These are phyloP conservation scores for Neurospora sp. DNA, from an alignment of 495 filamentous ascomycete species.

Conservation along the genomic window DNA sequence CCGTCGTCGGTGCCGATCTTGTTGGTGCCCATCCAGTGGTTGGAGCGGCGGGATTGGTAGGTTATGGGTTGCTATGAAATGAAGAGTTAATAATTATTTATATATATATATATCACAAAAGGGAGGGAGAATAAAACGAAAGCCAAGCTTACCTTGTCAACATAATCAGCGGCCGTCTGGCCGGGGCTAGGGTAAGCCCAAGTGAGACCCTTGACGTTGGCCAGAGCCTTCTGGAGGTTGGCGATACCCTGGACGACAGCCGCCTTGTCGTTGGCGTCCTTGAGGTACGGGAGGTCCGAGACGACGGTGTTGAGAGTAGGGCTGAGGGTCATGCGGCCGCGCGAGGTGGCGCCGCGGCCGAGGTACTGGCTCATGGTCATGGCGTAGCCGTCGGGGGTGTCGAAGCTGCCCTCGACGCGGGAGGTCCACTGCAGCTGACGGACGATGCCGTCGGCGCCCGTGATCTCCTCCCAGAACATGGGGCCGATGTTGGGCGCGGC, in stretches of 20 bases:
- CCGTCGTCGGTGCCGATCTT: slow-evolving; percentile 63
- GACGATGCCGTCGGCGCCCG: slow-evolving; percentile 50
- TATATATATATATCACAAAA: too few species aligned
- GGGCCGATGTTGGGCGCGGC: slow-evolving; percentile 59
- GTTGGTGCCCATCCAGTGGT: slow-evolving; percentile 57
- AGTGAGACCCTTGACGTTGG: slow-evolving; percentile 41
- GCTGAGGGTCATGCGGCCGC: slow-evolving; percentile 55
- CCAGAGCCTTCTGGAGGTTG: slow-evolving; percentile 46
- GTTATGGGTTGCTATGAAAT: not conserved
- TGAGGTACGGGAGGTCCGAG: slow-evolving; percentile 44
- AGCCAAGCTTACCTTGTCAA: slow-evolving; percentile 25
- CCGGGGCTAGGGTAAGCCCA: slow-evolving; percentile 42
- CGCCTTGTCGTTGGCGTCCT: slow-evolving; percentile 39
- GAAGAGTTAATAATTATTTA: too few species aligned
- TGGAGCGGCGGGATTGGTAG: slow-evolving; percentile 47
- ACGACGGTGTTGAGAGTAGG: slow-evolving; percentile 44
- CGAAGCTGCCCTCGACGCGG: slow-evolving; percentile 45
- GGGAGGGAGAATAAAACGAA: too few species aligned
- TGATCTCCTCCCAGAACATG: slow-evolving; percentile 51
- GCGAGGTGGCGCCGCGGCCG: slow-evolving; percentile 49
- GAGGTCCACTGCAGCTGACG: slow-evolving; percentile 58
- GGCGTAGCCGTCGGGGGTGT: slow-evolving; percentile 29
- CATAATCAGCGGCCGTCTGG: slow-evolving; percentile 42
- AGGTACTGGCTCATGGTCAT: slow-evolving; percentile 60
- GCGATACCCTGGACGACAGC: slow-evolving; percentile 47